A percentile compares a stretch with the other conserved stretches of the same genome.
Conservation (phyloP, 257 asterid genomes). For the Galeopsis tetrahit region DNA sequence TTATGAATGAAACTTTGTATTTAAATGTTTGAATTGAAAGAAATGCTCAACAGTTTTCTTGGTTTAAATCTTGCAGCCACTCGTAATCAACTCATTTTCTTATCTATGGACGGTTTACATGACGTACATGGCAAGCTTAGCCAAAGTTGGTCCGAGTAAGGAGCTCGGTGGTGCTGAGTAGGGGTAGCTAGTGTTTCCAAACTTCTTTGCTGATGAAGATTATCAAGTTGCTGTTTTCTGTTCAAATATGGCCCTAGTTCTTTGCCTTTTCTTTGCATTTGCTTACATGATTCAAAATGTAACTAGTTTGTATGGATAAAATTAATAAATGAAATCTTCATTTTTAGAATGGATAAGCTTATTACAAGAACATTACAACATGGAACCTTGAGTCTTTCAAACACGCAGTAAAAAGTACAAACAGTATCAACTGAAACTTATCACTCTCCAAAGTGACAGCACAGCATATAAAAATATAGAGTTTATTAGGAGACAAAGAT, state of each 20-base stretch:
- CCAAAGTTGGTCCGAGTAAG: conserved; percentile 50
- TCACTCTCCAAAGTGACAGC: background rate
- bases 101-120: conserved; percentile 84
- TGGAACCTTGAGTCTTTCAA: background rate
- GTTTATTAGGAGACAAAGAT: background rate
- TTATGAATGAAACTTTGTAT: background rate
- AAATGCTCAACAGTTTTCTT: conserved; percentile 4
- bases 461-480: too few species aligned
- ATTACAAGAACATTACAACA: background rate
- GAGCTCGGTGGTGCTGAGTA: background rate
- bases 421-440: background rate
- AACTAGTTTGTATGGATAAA: background rate
- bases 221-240: conserved; percentile 30
- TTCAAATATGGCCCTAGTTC: background rate
- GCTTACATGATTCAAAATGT: background rate
- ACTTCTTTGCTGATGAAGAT: conserved; percentile 26
- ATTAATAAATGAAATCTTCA: background rate
- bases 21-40: background rate
- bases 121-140: conserved; percentile 79
- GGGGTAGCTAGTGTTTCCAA: background rate
- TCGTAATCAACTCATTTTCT: conserved; percentile 77
- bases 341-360: background rate
- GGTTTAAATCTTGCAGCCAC: conserved; percentile 62
- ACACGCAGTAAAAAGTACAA: background rate
- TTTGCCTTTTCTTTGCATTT: background rate